Percentiles rank a stretch among this genome's conserved stretches.
Evolutionary conservation across 1,139 yeast species (phyloP).

Genomic region (Taphrina wiesneri): DNA sequence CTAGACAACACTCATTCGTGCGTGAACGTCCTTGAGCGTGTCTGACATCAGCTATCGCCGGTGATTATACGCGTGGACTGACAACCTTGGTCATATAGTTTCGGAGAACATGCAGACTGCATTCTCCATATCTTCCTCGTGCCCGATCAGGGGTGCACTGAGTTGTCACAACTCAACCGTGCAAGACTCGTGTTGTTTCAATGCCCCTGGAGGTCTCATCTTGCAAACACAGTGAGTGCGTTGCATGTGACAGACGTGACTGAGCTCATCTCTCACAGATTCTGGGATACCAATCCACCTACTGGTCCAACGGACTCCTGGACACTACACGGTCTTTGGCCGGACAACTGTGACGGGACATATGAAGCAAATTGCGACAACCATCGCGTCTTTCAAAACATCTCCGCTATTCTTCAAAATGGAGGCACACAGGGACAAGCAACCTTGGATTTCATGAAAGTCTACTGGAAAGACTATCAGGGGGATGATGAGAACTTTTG

Average conservation of each 20-base stretch:
- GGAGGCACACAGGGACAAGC: conserved; percentile 47
- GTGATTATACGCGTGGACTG: too few relatives aligned
- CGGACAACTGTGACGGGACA: conserved; percentile 75
- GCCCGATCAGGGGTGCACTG: conserved; percentile 20
- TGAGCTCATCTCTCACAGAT: too few relatives aligned
- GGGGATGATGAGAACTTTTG: conserved; percentile 77
- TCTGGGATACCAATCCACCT: conserved; percentile 55
- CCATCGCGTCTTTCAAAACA: conserved; percentile 39
- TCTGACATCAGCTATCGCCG: too few relatives aligned
- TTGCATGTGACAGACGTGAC: too few relatives aligned
- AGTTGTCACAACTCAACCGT: conserved; percentile 38
- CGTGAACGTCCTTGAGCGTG: too few relatives aligned
- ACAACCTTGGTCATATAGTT: too few relatives aligned
- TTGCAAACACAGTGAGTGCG: conserved; percentile 88
- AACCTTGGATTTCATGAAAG: conserved; percentile 60
- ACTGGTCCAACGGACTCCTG: conserved; percentile 59
- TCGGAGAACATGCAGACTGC: conserved; percentile 9
- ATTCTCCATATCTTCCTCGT: not conserved
- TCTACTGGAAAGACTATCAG: conserved; percentile 64
- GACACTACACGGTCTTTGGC: conserved; percentile 87
- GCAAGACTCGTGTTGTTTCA: conserved; percentile 75
- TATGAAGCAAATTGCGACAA: conserved; percentile 73
- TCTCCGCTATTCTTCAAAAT: not conserved
- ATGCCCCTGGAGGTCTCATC: conserved; percentile 81
- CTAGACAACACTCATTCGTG: too few relatives aligned